Evolutionary conservation across 1,139 yeast species (phyloP), one percentile per base, ranked within the genome.

Genomic region (Yamadazyma dushanensis): DNA sequence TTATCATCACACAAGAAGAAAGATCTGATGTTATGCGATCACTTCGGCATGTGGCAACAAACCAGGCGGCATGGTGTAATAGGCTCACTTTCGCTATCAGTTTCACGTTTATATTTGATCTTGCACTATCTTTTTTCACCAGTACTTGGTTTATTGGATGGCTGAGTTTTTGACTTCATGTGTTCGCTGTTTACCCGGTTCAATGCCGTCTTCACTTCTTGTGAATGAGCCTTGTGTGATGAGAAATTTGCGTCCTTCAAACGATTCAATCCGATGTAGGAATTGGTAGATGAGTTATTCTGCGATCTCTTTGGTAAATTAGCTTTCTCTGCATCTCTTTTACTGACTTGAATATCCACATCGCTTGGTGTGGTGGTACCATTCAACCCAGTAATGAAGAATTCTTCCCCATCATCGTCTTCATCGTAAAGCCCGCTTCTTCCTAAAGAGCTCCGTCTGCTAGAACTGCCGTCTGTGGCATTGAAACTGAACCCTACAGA

Each of bases 191-290:
- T 25, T 6, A 17, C 21, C 14, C 17, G 6, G 29, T 16, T 16
- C 10, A 32, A 27, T 6, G 35, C 35, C 28, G 20, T 29, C 16
- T 21, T 19, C n/a, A 21, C 31, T 3, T 27, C 31, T 5, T 7
- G 18, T 4, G 32, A 18, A 25, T 25, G 27, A 3, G 15, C 15
- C 11, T 26, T 26, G n/a, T 17, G 29, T 5, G 50, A 50, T 5
- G 52, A 40, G 23, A 57, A 32, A 25, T 52, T 46, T 14, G 54
- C 54, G 27, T 65, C 70, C 39, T 69, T 69, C 22, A 69, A 52
- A 24, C 73, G 43, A 42, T 66, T 68, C 38, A 70, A 56, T 1
- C 74, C 74, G 40, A 68, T 57, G 38, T 55, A 62, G 2, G 74
- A 68, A 43, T 56, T 66, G 10, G 57, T 51, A 4, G 59, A 41